Conservation (phyloP, 139 green algal species). For the Nannochloris sp. region DNA sequence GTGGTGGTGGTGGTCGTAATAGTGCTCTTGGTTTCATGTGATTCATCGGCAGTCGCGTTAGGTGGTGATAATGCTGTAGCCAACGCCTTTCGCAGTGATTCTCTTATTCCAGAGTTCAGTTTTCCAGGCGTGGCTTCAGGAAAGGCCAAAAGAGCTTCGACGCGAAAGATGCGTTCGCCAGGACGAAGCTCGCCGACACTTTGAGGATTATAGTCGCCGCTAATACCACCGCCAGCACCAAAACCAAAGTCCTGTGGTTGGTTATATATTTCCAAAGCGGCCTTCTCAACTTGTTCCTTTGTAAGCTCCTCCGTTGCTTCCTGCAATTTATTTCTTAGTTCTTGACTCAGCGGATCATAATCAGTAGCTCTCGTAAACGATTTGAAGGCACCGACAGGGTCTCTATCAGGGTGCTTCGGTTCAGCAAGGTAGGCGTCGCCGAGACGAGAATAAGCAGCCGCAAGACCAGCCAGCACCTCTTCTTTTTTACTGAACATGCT, state of each 20-base stretch:
- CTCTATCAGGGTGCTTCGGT: constrained; percentile 21
- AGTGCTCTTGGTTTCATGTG: too few species aligned
- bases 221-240: neutral
- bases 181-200: too few species aligned
- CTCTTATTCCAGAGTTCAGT: neutral
- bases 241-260: constrained; percentile 2
- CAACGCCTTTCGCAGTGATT: constrained; percentile 9
- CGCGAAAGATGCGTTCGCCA: neutral
- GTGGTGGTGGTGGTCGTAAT: too few species aligned
- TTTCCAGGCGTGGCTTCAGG: neutral
- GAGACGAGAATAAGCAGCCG: constrained; percentile 12
- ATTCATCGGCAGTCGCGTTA: too few species aligned
- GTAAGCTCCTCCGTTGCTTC: constrained; percentile 21
- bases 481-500: neutral
- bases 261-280: constrained; percentile 8
- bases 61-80: too few species aligned
- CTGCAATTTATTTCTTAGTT: constrained; percentile 7
- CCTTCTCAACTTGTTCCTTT: constrained; percentile 11
- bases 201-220: neutral
- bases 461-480: neutral
- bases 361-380: constrained; percentile 16
- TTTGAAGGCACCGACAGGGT: constrained; percentile 15
- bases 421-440: constrained; percentile 28
- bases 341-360: neutral
- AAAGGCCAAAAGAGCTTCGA: constrained; percentile 9